phyloP scores from a whole-genome alignment of 1,139 yeast species.

The Diutina rugosa region DNA sequence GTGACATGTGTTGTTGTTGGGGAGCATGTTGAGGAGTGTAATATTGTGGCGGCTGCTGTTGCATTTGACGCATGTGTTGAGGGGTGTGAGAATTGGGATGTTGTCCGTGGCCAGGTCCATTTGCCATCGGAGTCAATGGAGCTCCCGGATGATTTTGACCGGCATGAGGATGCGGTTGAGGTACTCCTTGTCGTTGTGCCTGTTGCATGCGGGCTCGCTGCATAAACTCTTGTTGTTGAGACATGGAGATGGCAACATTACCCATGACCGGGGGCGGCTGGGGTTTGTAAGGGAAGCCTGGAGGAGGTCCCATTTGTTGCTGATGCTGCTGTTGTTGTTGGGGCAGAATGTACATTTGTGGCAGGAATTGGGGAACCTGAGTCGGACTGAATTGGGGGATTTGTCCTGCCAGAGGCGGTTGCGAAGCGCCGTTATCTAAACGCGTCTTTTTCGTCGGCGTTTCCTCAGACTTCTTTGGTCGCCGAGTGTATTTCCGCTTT shows the following conservation, averaged over 20 bases:
- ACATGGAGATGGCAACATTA: not conserved
- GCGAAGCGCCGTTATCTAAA: constrained; percentile 7
- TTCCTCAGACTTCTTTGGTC: constrained; percentile 21
- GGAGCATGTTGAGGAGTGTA: not conserved
- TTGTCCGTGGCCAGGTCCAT: not conserved
- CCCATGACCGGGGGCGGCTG: not conserved
- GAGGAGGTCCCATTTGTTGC: constrained; percentile 6
- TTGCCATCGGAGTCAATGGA: not conserved
- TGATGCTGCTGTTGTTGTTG: constrained; percentile 10
- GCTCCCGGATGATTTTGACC: not conserved
- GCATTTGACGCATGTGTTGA: not conserved
- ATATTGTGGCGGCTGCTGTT: not conserved
- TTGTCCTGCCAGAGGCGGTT: not conserved
- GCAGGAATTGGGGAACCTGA: constrained; percentile 4
- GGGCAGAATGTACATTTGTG: constrained; percentile 4
- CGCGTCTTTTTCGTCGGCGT: constrained; percentile 26
- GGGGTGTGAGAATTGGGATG: not conserved
- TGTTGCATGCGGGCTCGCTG: not conserved
- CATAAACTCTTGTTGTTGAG: constrained; percentile 1
- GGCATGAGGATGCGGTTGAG: not conserved
- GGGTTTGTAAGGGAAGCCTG: not conserved
- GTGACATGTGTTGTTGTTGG: not conserved
- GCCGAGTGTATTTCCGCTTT: constrained; percentile 31
- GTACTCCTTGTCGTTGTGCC: not conserved
- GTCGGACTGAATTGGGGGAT: constrained; percentile 1